phyloP scores from a whole-genome alignment of 495 filamentous ascomycete species.

The Antarctomyces pellizariae region DNA sequence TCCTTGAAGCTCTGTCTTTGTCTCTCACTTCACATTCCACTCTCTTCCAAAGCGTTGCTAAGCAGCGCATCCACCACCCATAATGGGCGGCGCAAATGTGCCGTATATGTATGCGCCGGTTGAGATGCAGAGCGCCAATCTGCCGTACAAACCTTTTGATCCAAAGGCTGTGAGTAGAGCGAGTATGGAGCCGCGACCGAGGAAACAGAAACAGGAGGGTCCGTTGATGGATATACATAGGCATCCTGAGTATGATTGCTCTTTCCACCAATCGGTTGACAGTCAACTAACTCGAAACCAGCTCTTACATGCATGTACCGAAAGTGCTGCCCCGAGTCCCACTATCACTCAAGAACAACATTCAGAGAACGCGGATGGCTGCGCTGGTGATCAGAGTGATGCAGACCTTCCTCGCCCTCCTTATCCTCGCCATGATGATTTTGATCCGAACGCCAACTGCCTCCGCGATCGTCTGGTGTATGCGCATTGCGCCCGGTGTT shows the following conservation, averaged over 20 bases:
- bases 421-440: no score
- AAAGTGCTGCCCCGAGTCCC: no score
- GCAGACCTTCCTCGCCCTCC: no score
- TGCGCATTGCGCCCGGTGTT: slow-evolving; percentile 52
- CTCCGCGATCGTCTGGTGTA: no score
- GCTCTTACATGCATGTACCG: no score
- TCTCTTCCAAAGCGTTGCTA: neutral
- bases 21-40: slow-evolving; percentile 7
- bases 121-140: slow-evolving; percentile 11
- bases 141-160: slow-evolving; percentile 38
- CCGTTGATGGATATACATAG: slow-evolving; percentile 56
- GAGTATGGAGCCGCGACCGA: slow-evolving; percentile 31
- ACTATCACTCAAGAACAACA: no score
- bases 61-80: slow-evolving; percentile 12
- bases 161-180: slow-evolving; percentile 62
- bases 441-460: no score
- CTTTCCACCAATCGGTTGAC: neutral
- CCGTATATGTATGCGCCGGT: slow-evolving; percentile 57
- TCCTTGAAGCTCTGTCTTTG: no score
- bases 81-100: slow-evolving; percentile 38
- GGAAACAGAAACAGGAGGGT: slow-evolving; percentile 39
- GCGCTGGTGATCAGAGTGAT: no score
- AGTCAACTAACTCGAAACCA: neutral
- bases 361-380: no score
- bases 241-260: slow-evolving; percentile 53